These are phyloP conservation scores for Chloropicon primus DNA, from an alignment of 139 green algal species.

Conservation along the genomic window DNA sequence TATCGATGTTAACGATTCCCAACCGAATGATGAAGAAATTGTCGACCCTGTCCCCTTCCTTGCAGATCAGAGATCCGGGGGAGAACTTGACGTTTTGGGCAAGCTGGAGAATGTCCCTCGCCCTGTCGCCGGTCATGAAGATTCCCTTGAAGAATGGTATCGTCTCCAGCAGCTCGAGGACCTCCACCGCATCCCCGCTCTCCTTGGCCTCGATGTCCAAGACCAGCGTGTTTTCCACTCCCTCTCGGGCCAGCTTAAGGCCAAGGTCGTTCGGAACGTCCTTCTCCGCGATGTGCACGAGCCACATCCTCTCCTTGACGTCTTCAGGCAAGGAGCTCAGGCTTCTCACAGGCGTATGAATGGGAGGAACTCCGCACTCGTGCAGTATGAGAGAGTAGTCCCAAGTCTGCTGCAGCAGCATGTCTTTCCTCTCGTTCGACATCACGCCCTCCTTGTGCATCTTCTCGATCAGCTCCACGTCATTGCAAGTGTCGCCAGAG, in stretches of 20 bases:
- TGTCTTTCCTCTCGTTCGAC: neutral
- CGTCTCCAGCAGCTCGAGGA: neutral
- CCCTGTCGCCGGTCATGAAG: neutral
- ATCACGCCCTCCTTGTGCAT: neutral
- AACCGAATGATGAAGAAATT: neutral
- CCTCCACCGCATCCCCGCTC: neutral
- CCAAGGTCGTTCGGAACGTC: neutral
- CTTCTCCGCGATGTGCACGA: conserved; percentile 4
- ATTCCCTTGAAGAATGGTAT: neutral
- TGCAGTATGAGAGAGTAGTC: conserved; percentile 1
- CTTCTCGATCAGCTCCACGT: neutral
- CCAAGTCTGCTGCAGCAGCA: neutral
- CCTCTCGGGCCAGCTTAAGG: neutral
- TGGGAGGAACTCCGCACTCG: conserved; percentile 4
- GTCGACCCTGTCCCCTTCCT: neutral
- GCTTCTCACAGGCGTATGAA: neutral
- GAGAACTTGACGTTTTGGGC: neutral
- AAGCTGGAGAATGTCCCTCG: neutral
- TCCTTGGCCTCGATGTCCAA: neutral
- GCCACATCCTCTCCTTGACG: conserved; percentile 8
- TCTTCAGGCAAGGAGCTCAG: neutral
- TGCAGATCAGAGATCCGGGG: neutral
- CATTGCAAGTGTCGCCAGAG: neutral
- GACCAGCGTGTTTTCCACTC: conserved; percentile 6
- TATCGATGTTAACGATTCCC: neutral